These are phyloP conservation scores for Eremothecium sinecaudum DNA, from an alignment of 1,139 yeast genomes.

Conservation along the genomic window DNA sequence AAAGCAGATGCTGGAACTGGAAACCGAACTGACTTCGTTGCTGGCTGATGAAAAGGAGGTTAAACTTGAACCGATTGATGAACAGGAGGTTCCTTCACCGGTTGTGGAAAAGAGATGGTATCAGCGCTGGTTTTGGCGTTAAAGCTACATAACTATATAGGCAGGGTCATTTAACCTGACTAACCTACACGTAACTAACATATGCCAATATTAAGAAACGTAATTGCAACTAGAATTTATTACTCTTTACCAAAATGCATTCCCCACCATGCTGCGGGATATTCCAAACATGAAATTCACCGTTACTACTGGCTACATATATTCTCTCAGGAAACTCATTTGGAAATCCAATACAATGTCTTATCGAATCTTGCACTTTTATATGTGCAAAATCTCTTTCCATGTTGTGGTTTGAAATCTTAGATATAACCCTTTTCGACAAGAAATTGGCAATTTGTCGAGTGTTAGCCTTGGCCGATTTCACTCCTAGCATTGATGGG, in stretches of 20 bases:
- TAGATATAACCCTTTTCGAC: slow-evolving; percentile 22
- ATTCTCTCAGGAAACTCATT: slow-evolving; percentile 25
- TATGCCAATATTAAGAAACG: no score
- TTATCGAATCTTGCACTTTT: slow-evolving; percentile 15
- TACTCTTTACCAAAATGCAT: slow-evolving; percentile 25
- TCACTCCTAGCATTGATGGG: slow-evolving; percentile 7
- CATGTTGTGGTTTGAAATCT: slow-evolving; percentile 25
- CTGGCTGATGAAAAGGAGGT: slow-evolving; percentile 5
- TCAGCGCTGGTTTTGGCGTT: slow-evolving; percentile 12
- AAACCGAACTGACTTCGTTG: slow-evolving; percentile 14
- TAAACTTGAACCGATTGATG: slow-evolving; percentile 2
- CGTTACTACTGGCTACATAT: slow-evolving; percentile 26
- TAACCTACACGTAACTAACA: no score
- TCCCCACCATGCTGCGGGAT: slow-evolving; percentile 24
- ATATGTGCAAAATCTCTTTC: slow-evolving; percentile 28
- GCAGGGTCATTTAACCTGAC: not conserved
- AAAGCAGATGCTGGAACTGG: slow-evolving; percentile 14
- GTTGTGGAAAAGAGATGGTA: slow-evolving; percentile 14
- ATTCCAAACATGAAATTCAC: slow-evolving; percentile 22
- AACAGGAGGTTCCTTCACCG: not conserved
- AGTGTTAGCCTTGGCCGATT: slow-evolving; percentile 10
- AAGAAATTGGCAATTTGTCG: slow-evolving; percentile 20
- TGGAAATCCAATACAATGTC: slow-evolving; percentile 27
- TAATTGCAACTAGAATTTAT: slow-evolving; percentile 13
- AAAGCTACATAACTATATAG: not conserved